A percentile compares a stretch with the other conserved stretches of the same genome.
These are phyloP conservation scores for Penstemon eatonii DNA, from an alignment of 257 asterid species.

Conservation along the genomic window DNA sequence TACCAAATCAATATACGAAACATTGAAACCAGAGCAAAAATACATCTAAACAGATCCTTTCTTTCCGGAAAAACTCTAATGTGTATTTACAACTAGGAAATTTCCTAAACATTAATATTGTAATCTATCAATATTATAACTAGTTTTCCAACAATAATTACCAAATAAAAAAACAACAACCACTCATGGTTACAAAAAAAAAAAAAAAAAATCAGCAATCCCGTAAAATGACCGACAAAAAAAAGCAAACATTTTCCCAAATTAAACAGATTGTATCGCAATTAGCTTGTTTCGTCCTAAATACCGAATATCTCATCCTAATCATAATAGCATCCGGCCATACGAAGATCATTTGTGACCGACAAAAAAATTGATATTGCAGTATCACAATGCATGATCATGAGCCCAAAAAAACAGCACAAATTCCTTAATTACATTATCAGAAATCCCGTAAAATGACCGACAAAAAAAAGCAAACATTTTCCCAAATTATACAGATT, in stretches of 20 bases:
- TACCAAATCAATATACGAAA: no score
- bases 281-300: constrained; percentile 6
- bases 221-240: background rate
- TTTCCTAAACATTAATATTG: background rate
- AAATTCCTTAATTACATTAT: constrained; percentile 11
- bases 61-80: no score
- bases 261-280: constrained; percentile 13
- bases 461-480: background rate
- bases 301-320: constrained; percentile 3
- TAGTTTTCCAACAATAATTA: background rate
- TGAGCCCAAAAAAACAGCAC: constrained; percentile 11
- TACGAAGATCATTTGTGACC: background rate
- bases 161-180: constrained; percentile 1
- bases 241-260: background rate
- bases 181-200: background rate
- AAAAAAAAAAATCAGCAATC: background rate
- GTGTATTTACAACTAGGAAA: no score
- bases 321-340: constrained; percentile 7
- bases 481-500: constrained; percentile 3
- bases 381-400: constrained; percentile 13
- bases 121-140: no score
- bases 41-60: no score
- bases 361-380: constrained; percentile 19
- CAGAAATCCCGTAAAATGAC: background rate
- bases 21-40: no score